Base-by-base conservation (phyloP, 768 basidiomycete species). In the Rhodosporidiobolus sp. region DNA sequence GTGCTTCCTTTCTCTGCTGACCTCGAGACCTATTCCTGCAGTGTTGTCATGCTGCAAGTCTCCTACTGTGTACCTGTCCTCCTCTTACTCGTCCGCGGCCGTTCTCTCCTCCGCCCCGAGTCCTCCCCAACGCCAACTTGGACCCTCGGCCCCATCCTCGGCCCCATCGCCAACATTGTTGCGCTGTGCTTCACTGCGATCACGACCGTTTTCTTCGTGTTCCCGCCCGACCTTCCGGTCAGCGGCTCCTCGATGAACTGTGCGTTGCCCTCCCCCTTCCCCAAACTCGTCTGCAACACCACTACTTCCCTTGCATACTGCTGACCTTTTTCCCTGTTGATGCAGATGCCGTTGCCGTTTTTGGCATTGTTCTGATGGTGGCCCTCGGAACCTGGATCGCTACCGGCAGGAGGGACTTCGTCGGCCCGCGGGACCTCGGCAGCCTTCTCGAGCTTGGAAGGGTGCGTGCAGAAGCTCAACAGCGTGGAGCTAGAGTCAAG, bases 131-230 rank as follows among this genome's bases (percentile, higher is more conserved):
- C 30, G 19, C 74, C 74, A 12, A 74, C 73, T 3, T 74, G 72
- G 65, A 67, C 61, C n/a, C 54, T 74, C 35, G 76, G 76, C 1
- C 76, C 68, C 14, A 45, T 77, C 65, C 58, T 72, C n/a, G 76
- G 73, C 1, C 73, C 65, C 1, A 10, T 72, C 19, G 55, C 56
- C 59, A 79, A 79, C 59, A 26, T 65, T 22, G 60, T 77, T 55
- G 76, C 70, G 10, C 67, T 79, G 64, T 48, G 26, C 30, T 79
- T 78, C 55, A 70, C 74, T 6, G 54, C 50, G 22, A 38, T 79
- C 26, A 77, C 76, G n/a, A 76, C 69, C 28, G 71, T 76, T 46
- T 78, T 78, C 65, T 79, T 79, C 65, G 12, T 78, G 24, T 79
- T 79, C 72, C 78, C 78, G 20, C 76, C 78, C 19, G 65, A 20